Evolutionary conservation across 306 rosid genomes (phyloP).

Genomic region (Prosopis cineraria): DNA sequence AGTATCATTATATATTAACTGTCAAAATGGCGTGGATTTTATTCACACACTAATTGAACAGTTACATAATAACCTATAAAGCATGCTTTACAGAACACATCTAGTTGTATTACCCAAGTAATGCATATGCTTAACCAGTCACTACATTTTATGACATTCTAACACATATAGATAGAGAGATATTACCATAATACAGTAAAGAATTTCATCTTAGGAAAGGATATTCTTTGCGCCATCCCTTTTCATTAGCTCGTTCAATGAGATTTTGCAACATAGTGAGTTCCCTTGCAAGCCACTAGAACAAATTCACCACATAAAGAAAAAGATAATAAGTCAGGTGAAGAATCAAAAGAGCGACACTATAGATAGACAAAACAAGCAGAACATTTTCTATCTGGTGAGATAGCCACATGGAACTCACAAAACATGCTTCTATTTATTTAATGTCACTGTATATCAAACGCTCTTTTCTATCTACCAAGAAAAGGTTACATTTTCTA

Average conservation of each 20-base stretch:
- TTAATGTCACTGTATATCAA: no score
- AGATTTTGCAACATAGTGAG: conserved; percentile 56
- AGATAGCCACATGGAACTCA: no score
- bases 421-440: no score
- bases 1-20: neutral
- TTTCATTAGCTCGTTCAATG: conserved; percentile 83
- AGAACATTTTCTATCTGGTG: neutral
- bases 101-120: neutral
- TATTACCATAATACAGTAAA: conserved; percentile 3
- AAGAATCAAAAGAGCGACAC: conserved; percentile 23
- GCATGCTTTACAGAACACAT: neutral
- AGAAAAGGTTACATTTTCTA: no score
- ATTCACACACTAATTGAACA: conserved; percentile 11
- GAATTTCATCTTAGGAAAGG: conserved; percentile 51
- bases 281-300: conserved; percentile 76
- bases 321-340: conserved; percentile 35
- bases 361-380: conserved; percentile 8
- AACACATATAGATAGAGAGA: conserved; percentile 24
- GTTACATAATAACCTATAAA: neutral
- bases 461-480: no score
- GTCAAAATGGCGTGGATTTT: neutral
- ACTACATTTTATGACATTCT: conserved; percentile 17
- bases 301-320: conserved; percentile 41
- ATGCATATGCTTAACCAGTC: neutral
- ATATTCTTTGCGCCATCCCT: conserved; percentile 96